These are phyloP conservation scores for Cyberlindnera amylophila DNA, from an alignment of 805 yeast genomes.

Conservation along the genomic window DNA sequence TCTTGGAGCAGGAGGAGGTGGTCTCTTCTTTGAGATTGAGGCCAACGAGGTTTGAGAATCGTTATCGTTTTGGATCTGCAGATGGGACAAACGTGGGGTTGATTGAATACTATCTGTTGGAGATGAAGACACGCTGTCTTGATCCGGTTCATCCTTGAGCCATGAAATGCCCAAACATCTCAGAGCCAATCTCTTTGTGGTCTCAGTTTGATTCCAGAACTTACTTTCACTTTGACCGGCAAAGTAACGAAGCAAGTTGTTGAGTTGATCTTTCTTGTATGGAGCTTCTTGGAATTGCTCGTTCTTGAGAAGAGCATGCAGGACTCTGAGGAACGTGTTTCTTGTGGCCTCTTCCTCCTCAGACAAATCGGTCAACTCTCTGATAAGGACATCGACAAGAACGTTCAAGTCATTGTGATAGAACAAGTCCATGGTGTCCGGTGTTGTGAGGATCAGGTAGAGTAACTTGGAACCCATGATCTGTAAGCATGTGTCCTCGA, in stretches of 20 bases:
- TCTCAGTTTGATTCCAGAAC: constrained; percentile 34
- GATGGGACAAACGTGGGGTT: constrained; percentile 1
- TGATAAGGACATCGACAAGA: constrained; percentile 72
- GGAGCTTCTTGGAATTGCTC: constrained; percentile 54
- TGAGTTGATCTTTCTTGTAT: constrained; percentile 56
- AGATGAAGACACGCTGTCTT: constrained; percentile 1
- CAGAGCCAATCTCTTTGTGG: constrained; percentile 40
- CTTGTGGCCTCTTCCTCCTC: constrained; percentile 54
- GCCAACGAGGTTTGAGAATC: constrained; percentile 34
- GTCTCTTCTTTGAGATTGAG: constrained; percentile 31
- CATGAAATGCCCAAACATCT: constrained; percentile 29
- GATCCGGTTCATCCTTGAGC: constrained; percentile 16
- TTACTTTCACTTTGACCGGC: constrained; percentile 28
- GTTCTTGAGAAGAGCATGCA: constrained; percentile 65
- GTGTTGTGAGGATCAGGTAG: constrained; percentile 65
- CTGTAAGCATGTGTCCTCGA: constrained; percentile 63
- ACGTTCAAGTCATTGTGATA: constrained; percentile 85
- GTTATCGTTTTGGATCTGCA: constrained; percentile 10
- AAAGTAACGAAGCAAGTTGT: constrained; percentile 47
- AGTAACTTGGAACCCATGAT: constrained; percentile 76
- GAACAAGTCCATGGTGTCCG: constrained; percentile 56
- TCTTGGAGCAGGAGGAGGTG: constrained; percentile 35
- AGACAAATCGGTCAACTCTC: constrained; percentile 74
- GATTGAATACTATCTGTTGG: constrained; percentile 8
- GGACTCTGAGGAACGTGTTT: constrained; percentile 68